Percentiles rank a stretch among this genome's conserved stretches.
Evolutionary conservation across 2,329 filamentous ascomycete genomes (phyloP).

Genomic region (Aspergillus latus): DNA sequence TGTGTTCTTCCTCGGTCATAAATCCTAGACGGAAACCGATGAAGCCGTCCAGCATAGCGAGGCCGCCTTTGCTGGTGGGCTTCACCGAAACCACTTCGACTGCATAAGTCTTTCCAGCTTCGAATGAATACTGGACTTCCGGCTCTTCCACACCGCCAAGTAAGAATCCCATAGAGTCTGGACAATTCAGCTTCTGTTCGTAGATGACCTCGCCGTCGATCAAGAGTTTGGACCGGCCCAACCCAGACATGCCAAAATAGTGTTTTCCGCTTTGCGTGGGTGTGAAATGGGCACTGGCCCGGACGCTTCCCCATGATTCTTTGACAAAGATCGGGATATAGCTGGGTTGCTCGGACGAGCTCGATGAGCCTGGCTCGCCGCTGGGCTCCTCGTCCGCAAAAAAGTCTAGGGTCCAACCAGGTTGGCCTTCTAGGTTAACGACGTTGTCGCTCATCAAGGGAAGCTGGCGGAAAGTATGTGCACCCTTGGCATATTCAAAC

Average conservation of each 20-base stretch:
- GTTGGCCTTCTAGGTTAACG: background rate
- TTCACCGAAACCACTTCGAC: background rate
- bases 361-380: slow-evolving; percentile 1
- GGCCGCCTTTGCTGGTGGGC: background rate
- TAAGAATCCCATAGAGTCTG: slow-evolving; percentile 11
- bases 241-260: slow-evolving; percentile 8
- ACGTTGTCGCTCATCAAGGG: slow-evolving; percentile 3
- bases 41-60: slow-evolving; percentile 4
- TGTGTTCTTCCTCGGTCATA: slow-evolving; percentile 8
- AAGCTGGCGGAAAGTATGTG: slow-evolving; percentile 11
- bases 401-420: slow-evolving; percentile 12
- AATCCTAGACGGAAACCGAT: slow-evolving; percentile 10
- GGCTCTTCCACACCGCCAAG: slow-evolving; percentile 9
- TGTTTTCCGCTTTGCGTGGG: slow-evolving; percentile 5
- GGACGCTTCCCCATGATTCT: background rate
- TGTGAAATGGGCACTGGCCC: background rate
- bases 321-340: slow-evolving; percentile 6
- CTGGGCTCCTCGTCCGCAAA: background rate
- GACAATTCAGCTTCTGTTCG: slow-evolving; percentile 10
- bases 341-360: background rate
- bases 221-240: slow-evolving; percentile 1
- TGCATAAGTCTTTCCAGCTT: slow-evolving; percentile 2
- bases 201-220: slow-evolving; percentile 7
- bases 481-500: slow-evolving; percentile 11
- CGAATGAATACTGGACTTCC: slow-evolving; percentile 5